phyloP scores from a whole-genome alignment of 208 protist genomes.

The Trypanosoma boissoni region DNA sequence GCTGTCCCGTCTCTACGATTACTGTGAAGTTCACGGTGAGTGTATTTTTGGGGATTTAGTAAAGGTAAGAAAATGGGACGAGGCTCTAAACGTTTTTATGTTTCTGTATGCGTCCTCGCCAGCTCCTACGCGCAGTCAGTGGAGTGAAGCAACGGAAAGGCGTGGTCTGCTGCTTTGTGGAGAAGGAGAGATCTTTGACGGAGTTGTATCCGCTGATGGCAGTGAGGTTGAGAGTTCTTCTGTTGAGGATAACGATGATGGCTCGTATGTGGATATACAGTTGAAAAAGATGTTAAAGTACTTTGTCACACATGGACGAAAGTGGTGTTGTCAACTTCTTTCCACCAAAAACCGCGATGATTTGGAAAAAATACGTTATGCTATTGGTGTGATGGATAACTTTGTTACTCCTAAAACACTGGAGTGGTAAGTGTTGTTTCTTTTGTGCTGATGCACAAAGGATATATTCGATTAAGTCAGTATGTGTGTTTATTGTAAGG shows the following conservation, averaged over 20 bases:
- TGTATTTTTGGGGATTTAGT: slow-evolving; percentile 1
- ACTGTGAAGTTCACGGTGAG: background rate
- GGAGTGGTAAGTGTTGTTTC: slow-evolving; percentile 43
- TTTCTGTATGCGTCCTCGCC: slow-evolving; percentile 46
- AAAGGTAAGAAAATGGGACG: slow-evolving; percentile 11
- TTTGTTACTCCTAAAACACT: slow-evolving; percentile 45
- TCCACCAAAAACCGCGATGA: background rate
- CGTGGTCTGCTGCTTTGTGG: background rate
- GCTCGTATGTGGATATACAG: slow-evolving; percentile 43
- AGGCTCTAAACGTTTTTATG: slow-evolving; percentile 27
- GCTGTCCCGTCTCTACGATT: slow-evolving; percentile 7
- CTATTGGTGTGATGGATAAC: slow-evolving; percentile 24
- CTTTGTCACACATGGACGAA: slow-evolving; percentile 35
- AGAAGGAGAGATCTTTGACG: background rate
- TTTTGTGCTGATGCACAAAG: background rate
- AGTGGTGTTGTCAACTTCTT: slow-evolving; percentile 17
- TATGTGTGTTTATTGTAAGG: too few species aligned
- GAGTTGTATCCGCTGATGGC: background rate
- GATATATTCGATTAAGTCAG: background rate
- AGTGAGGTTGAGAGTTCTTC: background rate
- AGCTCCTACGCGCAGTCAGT: slow-evolving; percentile 40
- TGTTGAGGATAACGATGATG: slow-evolving; percentile 37
- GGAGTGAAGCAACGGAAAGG: slow-evolving; percentile 20
- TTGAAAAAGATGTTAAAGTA: slow-evolving; percentile 43
- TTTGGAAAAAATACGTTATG: slow-evolving; percentile 12